Evolutionary conservation across 805 yeast genomes (phyloP).

Genomic region (Huiozyma sinensis): DNA sequence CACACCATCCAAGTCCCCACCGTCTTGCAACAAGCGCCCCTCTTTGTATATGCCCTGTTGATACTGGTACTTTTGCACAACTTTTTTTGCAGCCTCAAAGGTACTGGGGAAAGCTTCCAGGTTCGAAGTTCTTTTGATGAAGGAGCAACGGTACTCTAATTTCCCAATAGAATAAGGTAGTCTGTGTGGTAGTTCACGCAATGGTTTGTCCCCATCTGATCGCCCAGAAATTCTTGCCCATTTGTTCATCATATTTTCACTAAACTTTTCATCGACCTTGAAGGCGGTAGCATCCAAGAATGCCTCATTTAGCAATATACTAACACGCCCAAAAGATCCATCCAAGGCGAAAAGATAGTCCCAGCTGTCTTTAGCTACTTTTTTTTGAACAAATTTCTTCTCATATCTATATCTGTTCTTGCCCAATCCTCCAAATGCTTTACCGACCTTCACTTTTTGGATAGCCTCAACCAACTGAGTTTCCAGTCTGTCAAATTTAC

Average conservation of each 20-base stretch:
- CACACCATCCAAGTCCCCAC: slow-evolving; percentile 66
- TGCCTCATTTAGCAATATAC: slow-evolving; percentile 33
- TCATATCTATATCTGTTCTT: slow-evolving; percentile 30
- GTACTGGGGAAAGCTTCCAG: slow-evolving; percentile 62
- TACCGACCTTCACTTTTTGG: slow-evolving; percentile 42
- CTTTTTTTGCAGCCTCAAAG: slow-evolving; percentile 41
- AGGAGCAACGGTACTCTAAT: slow-evolving; percentile 57
- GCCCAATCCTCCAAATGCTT: slow-evolving; percentile 20
- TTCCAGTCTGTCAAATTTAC: slow-evolving; percentile 38
- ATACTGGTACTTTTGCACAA: slow-evolving; percentile 29
- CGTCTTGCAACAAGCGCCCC: slow-evolving; percentile 78
- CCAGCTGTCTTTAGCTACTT: slow-evolving; percentile 47
- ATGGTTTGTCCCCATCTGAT: not conserved
- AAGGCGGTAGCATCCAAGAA: slow-evolving; percentile 11
- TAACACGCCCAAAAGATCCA: slow-evolving; percentile 81
- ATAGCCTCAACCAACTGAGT: slow-evolving; percentile 47
- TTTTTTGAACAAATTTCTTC: slow-evolving; percentile 40
- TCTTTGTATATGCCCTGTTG: slow-evolving; percentile 34
- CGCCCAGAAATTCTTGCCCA: slow-evolving; percentile 41
- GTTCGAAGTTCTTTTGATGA: slow-evolving; percentile 49
- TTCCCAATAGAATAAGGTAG: slow-evolving; percentile 55
- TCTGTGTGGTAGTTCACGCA: slow-evolving; percentile 18
- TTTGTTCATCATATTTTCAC: slow-evolving; percentile 42
- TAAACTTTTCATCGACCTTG: slow-evolving; percentile 1
- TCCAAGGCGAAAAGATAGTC: slow-evolving; percentile 59